Base-by-base conservation (phyloP, 495 filamentous ascomycete species). In the Neurospora sp. region DNA sequence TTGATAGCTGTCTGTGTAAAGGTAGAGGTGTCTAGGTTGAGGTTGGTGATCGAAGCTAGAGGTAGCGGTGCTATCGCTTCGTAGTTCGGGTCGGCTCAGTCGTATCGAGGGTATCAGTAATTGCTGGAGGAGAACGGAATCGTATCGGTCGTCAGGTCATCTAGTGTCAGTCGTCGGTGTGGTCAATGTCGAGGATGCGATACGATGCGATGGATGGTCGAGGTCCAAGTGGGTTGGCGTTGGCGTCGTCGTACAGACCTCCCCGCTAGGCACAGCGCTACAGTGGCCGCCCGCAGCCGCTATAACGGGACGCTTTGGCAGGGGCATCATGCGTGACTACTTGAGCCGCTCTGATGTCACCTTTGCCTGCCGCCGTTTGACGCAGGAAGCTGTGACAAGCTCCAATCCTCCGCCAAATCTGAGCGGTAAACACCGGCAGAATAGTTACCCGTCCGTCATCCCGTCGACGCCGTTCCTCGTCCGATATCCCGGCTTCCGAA, bases 381-480 rank as follows among this genome's bases (percentile, higher is more conserved):
- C 42, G n/a, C 44, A 5, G 14, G 41, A 4, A 42, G 41, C 41
- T 42, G 41, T 42, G 41, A 42, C 41, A 45, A 45, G 45, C 20
- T 59, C 20, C 48, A 14, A 59, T 48, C n/a, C 44, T 59, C 48
- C 20, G 4, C 20, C 10, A 35, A 65, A 65, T 9, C 8, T 37
- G 7, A 72, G 71, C 75, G 75, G 75, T 76, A 40, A 41, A 40
- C 40, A 40, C 9, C 16, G 74, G 73, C 74, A 76, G 72, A 74
- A 69, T 61, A 38, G 35, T 10, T 22, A 12, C 38, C 48, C 20
- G 27, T 61, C 27, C 53, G 27, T 65, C 53, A 65, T 65, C 27
- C 53, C 53, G 27, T 61, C 7, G 53, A 35, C 6, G 41, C 27
- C 27, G 53, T 65, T 65, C 53, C 53, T 65, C 27, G 14, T 65